phyloP scores from a whole-genome alignment of 768 basidiomycete species.

The Tricholoma furcatifolium region DNA sequence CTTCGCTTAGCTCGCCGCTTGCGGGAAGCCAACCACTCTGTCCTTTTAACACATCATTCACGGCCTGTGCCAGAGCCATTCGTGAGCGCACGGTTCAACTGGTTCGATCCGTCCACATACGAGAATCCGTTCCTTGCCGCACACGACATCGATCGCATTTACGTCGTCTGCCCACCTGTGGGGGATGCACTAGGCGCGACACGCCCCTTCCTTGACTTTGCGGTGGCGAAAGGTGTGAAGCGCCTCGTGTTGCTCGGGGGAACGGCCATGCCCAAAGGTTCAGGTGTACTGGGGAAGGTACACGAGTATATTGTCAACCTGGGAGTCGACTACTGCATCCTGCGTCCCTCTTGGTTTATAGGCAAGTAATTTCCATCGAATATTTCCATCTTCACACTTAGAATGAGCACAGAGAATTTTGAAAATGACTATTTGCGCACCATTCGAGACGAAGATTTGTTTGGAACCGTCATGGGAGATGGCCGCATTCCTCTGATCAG shows the following conservation, averaged over 20 bases:
- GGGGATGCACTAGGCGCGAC: constrained; percentile 13
- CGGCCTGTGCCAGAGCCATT: constrained; percentile 21
- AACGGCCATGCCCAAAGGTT: constrained; percentile 15
- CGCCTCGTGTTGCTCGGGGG: constrained; percentile 30
- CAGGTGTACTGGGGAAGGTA: constrained; percentile 19
- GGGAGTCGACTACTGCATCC: constrained; percentile 4
- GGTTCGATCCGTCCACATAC: constrained; percentile 30
- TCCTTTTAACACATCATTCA: constrained; percentile 26
- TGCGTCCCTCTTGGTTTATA: constrained; percentile 32
- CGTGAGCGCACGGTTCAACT: constrained; percentile 31
- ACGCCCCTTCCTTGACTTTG: constrained; percentile 30
- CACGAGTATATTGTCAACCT: constrained; percentile 24
- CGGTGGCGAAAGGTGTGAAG: constrained; percentile 28
- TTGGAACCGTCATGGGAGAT: constrained; percentile 25
- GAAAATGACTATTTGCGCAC: not conserved
- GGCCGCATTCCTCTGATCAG: constrained; percentile 29
- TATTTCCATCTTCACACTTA: not conserved
- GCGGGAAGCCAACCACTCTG: constrained; percentile 19
- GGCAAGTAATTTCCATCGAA: constrained; percentile 15
- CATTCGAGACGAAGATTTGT: constrained; percentile 23
- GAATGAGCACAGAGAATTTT: not conserved
- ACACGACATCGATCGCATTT: constrained; percentile 19
- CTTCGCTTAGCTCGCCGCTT: constrained; percentile 25
- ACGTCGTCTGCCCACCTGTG: constrained; percentile 6
- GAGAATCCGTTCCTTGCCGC: constrained; percentile 25